Conservation (phyloP, 179 eudicot species). For the Vitellaria paradoxa region DNA sequence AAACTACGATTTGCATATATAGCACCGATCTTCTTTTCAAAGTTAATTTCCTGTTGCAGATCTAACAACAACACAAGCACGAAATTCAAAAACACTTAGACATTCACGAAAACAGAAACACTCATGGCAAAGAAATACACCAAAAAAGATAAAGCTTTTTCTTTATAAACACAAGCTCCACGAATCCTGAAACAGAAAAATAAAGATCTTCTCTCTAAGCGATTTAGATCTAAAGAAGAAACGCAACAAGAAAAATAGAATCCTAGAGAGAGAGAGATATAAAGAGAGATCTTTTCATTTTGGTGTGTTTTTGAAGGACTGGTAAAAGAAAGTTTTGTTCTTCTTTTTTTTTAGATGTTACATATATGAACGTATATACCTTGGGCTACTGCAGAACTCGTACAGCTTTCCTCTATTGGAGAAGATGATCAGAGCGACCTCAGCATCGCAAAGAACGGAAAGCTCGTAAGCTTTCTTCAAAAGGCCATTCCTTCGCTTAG, state of each 20-base stretch:
- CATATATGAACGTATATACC: conserved; percentile 27
- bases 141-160: conserved; percentile 7
- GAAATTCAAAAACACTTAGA: conserved; percentile 56
- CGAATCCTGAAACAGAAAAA: conserved; percentile 9
- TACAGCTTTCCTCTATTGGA: conserved; percentile 84
- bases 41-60: conserved; percentile 39
- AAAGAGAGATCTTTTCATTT: neutral
- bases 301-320: neutral
- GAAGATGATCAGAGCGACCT: conserved; percentile 91
- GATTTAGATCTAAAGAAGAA: conserved; percentile 18
- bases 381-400: conserved; percentile 81
- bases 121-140: neutral
- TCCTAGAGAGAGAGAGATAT: neutral
- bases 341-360: neutral
- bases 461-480: conserved; percentile 91
- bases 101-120: conserved; percentile 74
- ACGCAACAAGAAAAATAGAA: conserved; percentile 11
- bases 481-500: conserved; percentile 83
- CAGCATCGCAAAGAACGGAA: conserved; percentile 85
- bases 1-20: neutral
- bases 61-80: conserved; percentile 42
- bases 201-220: neutral
- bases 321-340: neutral
- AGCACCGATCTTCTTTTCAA: conserved; percentile 24
- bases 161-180: neutral